phyloP scores from a whole-genome alignment of 345 rosid species.

The Citrus reticulata region DNA sequence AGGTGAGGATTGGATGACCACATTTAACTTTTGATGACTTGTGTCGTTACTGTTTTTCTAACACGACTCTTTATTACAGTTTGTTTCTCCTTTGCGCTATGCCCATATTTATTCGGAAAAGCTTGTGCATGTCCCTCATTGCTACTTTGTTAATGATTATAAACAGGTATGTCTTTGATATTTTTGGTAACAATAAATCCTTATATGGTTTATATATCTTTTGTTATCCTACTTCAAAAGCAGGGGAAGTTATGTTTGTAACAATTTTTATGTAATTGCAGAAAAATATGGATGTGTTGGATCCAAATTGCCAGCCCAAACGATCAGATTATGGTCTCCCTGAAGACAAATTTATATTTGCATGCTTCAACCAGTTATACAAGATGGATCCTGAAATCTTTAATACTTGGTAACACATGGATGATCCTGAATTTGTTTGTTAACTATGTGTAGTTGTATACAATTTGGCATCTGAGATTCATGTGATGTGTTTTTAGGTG shows the following conservation, averaged over 20 bases:
- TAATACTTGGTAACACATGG: constrained; percentile 67
- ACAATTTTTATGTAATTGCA: constrained; percentile 26
- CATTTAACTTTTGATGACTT: neutral
- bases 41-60: constrained; percentile 9
- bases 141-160: constrained; percentile 99
- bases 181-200: neutral
- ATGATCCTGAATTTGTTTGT: neutral
- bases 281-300: constrained; percentile 92
- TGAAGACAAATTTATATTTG: constrained; percentile 94
- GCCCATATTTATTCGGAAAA: constrained; percentile 92
- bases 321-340: constrained; percentile 93
- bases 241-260: neutral
- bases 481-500: constrained; percentile 47
- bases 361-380: constrained; percentile 97
- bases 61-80: constrained; percentile 40
- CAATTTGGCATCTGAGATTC: neutral
- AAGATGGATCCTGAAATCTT: constrained; percentile 99
- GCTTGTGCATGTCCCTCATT: constrained; percentile 94
- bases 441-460: neutral
- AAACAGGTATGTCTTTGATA: constrained; percentile 57
- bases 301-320: constrained; percentile 68
- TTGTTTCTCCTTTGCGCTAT: constrained; percentile 76
- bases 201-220: neutral
- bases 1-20: constrained; percentile 40
- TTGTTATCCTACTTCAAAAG: neutral